Evolutionary conservation across 495 filamentous ascomycete genomes (phyloP).

Genomic region (Viridothelium virens): DNA sequence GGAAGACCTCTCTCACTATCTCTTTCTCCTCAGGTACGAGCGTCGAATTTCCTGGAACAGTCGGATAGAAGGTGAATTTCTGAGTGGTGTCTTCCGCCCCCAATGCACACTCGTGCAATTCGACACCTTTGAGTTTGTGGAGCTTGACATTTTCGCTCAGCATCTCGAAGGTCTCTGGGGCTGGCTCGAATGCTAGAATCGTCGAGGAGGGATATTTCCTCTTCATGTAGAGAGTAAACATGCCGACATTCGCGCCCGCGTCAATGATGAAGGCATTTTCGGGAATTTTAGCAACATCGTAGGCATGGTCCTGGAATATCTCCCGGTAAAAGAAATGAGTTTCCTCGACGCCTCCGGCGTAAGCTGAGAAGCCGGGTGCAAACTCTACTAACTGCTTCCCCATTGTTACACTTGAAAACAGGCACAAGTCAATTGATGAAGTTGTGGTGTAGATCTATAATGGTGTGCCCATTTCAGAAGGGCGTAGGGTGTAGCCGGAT

Average conservation of each 20-base stretch:
- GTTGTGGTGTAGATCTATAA: constrained; percentile 5
- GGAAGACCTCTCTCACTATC: constrained; percentile 12
- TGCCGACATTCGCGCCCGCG: constrained; percentile 28
- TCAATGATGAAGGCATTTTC: constrained; percentile 27
- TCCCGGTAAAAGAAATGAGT: constrained; percentile 24
- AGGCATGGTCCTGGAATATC: constrained; percentile 24
- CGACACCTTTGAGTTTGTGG: constrained; percentile 19
- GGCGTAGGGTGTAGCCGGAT: constrained; percentile 1
- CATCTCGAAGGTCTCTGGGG: constrained; percentile 24
- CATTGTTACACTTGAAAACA: constrained; percentile 15
- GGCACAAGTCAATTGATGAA: constrained; percentile 12
- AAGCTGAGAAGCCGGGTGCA: constrained; percentile 17
- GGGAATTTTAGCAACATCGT: constrained; percentile 18
- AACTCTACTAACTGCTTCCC: constrained; percentile 16
- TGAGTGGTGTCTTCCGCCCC: constrained; percentile 18
- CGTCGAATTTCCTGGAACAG: constrained; percentile 16
- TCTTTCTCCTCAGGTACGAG: constrained; percentile 19
- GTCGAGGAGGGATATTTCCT: constrained; percentile 24
- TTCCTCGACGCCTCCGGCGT: constrained; percentile 19
- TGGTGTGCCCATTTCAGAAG: constrained; percentile 10
- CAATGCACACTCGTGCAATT: constrained; percentile 19
- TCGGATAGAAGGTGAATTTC: constrained; percentile 24
- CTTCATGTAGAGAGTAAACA: constrained; percentile 31
- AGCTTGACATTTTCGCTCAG: constrained; percentile 25
- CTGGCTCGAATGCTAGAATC: constrained; percentile 30